Conservation (phyloP, 1,284 basidiomycete species). For the Malassezia obtusa region DNA sequence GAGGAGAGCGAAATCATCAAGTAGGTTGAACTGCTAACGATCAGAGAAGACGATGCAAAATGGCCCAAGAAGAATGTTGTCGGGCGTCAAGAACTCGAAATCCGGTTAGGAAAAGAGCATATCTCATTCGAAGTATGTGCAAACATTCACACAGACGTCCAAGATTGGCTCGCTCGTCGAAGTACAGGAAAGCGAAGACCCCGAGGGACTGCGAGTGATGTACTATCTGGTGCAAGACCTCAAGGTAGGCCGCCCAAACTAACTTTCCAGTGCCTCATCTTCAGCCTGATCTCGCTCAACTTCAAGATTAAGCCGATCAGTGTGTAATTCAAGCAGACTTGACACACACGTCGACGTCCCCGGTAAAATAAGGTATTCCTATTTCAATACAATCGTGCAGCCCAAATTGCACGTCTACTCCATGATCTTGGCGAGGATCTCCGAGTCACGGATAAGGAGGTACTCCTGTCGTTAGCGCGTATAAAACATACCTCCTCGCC, state of each 20-base stretch:
- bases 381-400: not conserved
- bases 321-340: not conserved
- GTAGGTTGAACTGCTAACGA: slow-evolving; percentile 52
- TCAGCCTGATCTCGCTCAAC: slow-evolving; percentile 91
- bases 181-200: slow-evolving; percentile 92
- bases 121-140: slow-evolving; percentile 83
- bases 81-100: slow-evolving; percentile 93
- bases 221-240: slow-evolving; percentile 97
- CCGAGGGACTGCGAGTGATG: slow-evolving; percentile 93
- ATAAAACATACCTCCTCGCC: slow-evolving; percentile 73
- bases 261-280: slow-evolving; percentile 80
- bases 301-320: slow-evolving; percentile 97
- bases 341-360: not conserved
- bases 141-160: slow-evolving; percentile 64
- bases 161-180: slow-evolving; percentile 95
- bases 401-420: slow-evolving; percentile 56
- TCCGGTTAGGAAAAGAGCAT: slow-evolving; percentile 84
- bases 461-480: slow-evolving; percentile 62
- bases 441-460: slow-evolving; percentile 84
- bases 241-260: slow-evolving; percentile 55
- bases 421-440: slow-evolving; percentile 92
- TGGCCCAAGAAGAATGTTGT: slow-evolving; percentile 99
- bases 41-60: slow-evolving; percentile 87
- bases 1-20: slow-evolving; percentile 89
- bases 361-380: not conserved